Evolutionary conservation across 164 flowering plant genomes (phyloP).

Genomic region (Nymphaea thermarum): DNA sequence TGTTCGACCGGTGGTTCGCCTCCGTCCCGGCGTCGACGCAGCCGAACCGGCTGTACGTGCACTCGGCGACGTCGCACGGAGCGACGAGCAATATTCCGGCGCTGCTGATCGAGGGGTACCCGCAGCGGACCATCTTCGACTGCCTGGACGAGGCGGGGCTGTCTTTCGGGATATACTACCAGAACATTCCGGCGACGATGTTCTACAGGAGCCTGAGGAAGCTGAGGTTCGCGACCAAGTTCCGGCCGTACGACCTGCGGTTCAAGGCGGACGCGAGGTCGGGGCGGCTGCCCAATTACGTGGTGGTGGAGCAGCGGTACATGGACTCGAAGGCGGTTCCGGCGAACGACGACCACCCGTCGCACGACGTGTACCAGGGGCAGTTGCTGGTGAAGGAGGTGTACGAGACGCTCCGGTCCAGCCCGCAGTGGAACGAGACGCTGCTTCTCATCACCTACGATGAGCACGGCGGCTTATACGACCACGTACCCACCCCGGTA

Average conservation of each 20-base stretch:
- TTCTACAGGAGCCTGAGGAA: conserved; percentile 70
- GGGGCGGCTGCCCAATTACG: conserved; percentile 65
- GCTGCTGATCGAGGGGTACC: conserved; percentile 37
- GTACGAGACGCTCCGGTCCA: conserved; percentile 69
- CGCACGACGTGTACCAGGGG: conserved; percentile 82
- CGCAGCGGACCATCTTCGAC: conserved; percentile 73
- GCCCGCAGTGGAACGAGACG: conserved; percentile 94
- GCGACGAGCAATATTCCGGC: conserved; percentile 46
- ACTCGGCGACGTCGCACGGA: conserved; percentile 69
- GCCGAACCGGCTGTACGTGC: conserved; percentile 65
- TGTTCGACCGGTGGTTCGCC: conserved; percentile 75
- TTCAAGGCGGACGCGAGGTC: conserved; percentile 45
- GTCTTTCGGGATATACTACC: conserved; percentile 70
- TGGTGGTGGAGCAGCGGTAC: conserved; percentile 86
- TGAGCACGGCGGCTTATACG: conserved; percentile 90
- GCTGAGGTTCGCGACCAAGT: conserved; percentile 42
- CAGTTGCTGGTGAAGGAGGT: conserved; percentile 90
- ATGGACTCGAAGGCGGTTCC: conserved; percentile 40
- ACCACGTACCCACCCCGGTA: conserved; percentile 82
- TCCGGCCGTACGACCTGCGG: conserved; percentile 28
- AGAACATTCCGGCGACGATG: conserved; percentile 59
- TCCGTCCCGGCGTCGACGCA: conserved; percentile 75
- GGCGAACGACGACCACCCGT: conserved; percentile 92
- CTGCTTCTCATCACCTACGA: conserved; percentile 72
- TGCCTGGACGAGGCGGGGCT: conserved; percentile 41